Evolutionary conservation across 176 grass and related monocot species (phyloP).

Genomic region (Dendrocalamus sinicus): DNA sequence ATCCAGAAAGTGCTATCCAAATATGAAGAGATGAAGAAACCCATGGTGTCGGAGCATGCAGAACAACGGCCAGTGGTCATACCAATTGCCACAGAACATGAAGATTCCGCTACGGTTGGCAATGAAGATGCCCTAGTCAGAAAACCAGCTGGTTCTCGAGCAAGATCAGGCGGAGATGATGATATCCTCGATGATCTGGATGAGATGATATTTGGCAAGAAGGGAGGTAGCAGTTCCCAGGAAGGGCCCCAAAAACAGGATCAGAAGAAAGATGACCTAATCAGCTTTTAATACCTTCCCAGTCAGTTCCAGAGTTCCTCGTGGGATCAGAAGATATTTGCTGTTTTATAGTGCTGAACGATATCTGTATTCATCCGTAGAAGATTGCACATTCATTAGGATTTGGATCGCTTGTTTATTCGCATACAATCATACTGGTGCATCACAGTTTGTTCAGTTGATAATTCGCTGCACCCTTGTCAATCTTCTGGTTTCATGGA

Average conservation of each 20-base stretch:
- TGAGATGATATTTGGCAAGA: constrained; percentile 97
- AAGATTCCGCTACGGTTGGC: constrained; percentile 56
- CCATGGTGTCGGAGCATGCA: constrained; percentile 33
- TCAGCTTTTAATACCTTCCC: constrained; percentile 62
- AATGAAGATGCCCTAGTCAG: constrained; percentile 79
- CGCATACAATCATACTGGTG: constrained; percentile 33
- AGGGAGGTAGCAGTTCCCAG: constrained; percentile 65
- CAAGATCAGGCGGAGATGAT: constrained; percentile 76
- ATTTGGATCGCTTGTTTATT: constrained; percentile 52
- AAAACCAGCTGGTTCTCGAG: constrained; percentile 64
- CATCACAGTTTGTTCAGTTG: constrained; percentile 32
- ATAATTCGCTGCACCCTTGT: constrained; percentile 17
- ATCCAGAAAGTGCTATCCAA: constrained; percentile 80
- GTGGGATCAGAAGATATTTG: constrained; percentile 32
- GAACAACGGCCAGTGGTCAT: constrained; percentile 77
- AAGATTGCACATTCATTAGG: constrained; percentile 51
- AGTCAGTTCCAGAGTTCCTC: neutral
- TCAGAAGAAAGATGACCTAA: constrained; percentile 76
- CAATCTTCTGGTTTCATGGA: constrained; percentile 33
- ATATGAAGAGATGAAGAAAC: constrained; percentile 82
- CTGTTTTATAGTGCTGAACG: constrained; percentile 44
- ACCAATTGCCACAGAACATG: constrained; percentile 79
- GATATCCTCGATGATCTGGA: constrained; percentile 88
- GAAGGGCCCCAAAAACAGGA: constrained; percentile 62
- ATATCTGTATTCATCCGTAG: constrained; percentile 45